Percentiles rank a stretch among this genome's conserved stretches.
Conservation (phyloP, 139 green algal genomes). For the Tetraselmis striata region DNA sequence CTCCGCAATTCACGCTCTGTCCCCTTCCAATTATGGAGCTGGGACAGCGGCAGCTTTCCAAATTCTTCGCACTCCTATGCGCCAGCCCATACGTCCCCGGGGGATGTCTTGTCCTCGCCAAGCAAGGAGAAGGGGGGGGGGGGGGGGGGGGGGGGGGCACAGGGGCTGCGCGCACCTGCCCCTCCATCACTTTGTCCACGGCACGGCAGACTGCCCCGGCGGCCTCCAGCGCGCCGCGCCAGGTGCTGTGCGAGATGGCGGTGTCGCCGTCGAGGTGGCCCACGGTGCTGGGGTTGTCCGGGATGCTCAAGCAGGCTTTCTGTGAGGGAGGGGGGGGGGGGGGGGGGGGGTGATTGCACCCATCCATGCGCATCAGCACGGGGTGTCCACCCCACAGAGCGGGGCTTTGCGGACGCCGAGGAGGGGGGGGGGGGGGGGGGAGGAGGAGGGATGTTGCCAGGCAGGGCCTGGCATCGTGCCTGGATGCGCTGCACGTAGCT, state of each 20-base stretch:
- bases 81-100: no score
- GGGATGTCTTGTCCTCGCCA: no score
- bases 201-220: slow-evolving; percentile 62
- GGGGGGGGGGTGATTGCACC: no score
- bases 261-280: slow-evolving; percentile 79
- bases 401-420: neutral
- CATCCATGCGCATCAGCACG: no score
- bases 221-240: slow-evolving; percentile 63
- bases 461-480: slow-evolving; percentile 5
- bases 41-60: no score
- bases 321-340: slow-evolving; percentile 6
- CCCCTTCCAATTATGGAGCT: no score
- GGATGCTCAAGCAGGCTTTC: slow-evolving; percentile 41
- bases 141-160: no score
- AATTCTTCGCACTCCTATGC: no score
- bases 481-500: slow-evolving; percentile 68
- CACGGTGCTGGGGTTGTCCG: slow-evolving; percentile 34
- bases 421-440: neutral
- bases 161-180: slow-evolving; percentile 15
- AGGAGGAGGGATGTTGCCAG: neutral
- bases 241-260: slow-evolving; percentile 58
- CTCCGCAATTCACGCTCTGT: neutral
- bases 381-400: no score
- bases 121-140: no score
- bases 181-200: slow-evolving; percentile 58